phyloP scores from a whole-genome alignment of 495 filamentous ascomycete species.

The Tetracladium setigerum region DNA sequence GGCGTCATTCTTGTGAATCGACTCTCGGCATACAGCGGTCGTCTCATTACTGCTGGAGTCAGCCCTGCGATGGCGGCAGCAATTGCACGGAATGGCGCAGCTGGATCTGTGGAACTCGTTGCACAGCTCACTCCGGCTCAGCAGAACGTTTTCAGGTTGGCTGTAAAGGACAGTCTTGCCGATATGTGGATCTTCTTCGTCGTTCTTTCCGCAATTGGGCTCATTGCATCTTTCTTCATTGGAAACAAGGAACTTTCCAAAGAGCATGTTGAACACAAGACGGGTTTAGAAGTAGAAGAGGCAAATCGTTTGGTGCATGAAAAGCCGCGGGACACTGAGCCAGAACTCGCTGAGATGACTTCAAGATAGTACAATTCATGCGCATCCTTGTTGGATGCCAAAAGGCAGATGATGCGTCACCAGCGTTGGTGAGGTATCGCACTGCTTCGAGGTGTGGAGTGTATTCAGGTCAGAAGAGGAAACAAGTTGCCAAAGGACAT shows the following conservation, averaged over 20 bases:
- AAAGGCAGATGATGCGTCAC: too few relatives aligned
- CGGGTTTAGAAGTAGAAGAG: constrained; percentile 22
- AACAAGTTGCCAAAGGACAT: too few relatives aligned
- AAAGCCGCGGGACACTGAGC: too few relatives aligned
- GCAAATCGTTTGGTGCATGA: constrained; percentile 29
- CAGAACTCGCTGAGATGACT: too few relatives aligned
- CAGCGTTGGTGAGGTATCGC: too few relatives aligned
- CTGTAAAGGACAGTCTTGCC: not conserved
- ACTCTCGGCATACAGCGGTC: constrained; percentile 29
- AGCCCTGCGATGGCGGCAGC: constrained; percentile 41
- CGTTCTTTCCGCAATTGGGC: constrained; percentile 13
- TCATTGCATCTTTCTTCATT: constrained; percentile 2
- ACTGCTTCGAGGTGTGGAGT: too few relatives aligned
- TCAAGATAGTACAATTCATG: too few relatives aligned
- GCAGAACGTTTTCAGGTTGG: not conserved
- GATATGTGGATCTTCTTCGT: constrained; percentile 18
- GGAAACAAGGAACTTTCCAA: not conserved
- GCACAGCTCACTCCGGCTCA: constrained; percentile 21
- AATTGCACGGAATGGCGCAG: constrained; percentile 32
- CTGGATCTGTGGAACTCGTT: too few relatives aligned
- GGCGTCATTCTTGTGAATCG: constrained; percentile 56
- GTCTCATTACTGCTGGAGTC: constrained; percentile 39
- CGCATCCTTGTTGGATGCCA: too few relatives aligned
- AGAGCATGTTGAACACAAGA: not conserved
- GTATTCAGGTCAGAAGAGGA: too few relatives aligned